Conservation (phyloP, 2,329 filamentous ascomycete species). For the Cyanodermella asteris region DNA sequence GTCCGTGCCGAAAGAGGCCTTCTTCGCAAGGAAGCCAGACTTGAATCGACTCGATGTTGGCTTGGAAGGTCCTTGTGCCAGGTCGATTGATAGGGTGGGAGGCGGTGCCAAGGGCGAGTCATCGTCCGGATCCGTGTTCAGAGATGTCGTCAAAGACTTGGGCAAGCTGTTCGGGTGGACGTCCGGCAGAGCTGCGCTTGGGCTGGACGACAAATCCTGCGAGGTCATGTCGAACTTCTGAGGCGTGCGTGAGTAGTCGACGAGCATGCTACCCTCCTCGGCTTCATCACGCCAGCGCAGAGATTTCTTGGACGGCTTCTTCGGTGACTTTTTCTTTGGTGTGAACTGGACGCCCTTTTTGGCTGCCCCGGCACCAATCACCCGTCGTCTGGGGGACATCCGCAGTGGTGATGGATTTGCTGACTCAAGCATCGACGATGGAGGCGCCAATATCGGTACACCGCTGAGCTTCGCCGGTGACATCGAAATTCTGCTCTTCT, state of each 20-base stretch:
- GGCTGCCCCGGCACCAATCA: slow-evolving; percentile 30
- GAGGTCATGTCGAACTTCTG: slow-evolving; percentile 41
- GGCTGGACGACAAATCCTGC: slow-evolving; percentile 31
- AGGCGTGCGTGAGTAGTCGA: slow-evolving; percentile 82
- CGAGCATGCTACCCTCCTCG: slow-evolving; percentile 62
- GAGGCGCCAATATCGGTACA: slow-evolving; percentile 24
- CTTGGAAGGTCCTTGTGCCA: no score
- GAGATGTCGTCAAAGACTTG: slow-evolving; percentile 7
- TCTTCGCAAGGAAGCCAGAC: slow-evolving; percentile 62
- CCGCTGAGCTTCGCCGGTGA: slow-evolving; percentile 24
- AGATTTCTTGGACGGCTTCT: slow-evolving; percentile 39
- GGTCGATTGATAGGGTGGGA: slow-evolving; percentile 37
- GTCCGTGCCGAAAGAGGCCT: slow-evolving; percentile 35
- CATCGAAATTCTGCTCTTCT: slow-evolving; percentile 34
- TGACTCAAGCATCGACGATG: slow-evolving; percentile 8
- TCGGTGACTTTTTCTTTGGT: slow-evolving; percentile 50
- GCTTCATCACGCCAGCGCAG: slow-evolving; percentile 89
- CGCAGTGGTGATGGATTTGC: slow-evolving; percentile 44
- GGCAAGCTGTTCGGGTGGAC: slow-evolving; percentile 18
- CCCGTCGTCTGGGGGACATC: slow-evolving; percentile 61
- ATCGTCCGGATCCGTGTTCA: slow-evolving; percentile 15
- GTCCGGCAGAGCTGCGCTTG: slow-evolving; percentile 19
- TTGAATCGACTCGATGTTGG: slow-evolving; percentile 63
- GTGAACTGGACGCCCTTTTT: slow-evolving; percentile 64
- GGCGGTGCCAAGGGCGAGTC: slow-evolving; percentile 35